These are phyloP conservation scores for Cubamyces lactineus DNA, from an alignment of 768 basidiomycete species.

Conservation along the genomic window DNA sequence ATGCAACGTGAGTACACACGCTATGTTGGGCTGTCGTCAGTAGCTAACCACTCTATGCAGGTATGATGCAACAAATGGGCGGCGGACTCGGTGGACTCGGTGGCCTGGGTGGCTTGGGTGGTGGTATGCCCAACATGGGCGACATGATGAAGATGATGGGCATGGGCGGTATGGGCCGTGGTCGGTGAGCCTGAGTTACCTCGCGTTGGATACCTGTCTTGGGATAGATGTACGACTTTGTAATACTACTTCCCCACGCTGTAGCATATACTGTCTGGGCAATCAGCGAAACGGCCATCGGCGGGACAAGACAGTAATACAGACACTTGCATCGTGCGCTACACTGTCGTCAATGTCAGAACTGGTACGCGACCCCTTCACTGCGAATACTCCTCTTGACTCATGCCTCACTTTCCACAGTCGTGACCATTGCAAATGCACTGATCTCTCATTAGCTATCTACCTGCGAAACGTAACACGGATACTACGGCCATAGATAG, in stretches of 20 bases:
- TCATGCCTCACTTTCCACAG: too few relatives aligned
- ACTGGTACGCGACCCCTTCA: too few relatives aligned
- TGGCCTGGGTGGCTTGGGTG: conserved; percentile 61
- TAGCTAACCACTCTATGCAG: conserved; percentile 41
- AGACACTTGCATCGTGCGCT: too few relatives aligned
- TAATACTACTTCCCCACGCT: conserved; percentile 13
- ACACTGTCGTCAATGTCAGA: too few relatives aligned
- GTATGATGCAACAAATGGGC: conserved; percentile 92
- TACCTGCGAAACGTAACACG: too few relatives aligned
- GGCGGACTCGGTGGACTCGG: conserved; percentile 52
- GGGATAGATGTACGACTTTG: conserved; percentile 21
- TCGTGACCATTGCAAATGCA: too few relatives aligned
- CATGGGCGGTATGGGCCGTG: conserved; percentile 44
- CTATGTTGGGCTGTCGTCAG: background rate
- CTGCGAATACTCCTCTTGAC: too few relatives aligned
- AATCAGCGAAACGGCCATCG: background rate
- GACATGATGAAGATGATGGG: conserved; percentile 91
- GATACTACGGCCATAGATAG: too few relatives aligned
- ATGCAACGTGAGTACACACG: conserved; percentile 73
- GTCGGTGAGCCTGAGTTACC: conserved; percentile 4
- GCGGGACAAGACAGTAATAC: background rate
- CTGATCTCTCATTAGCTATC: too few relatives aligned
- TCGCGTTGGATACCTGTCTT: conserved; percentile 19
- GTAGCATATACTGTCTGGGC: conserved; percentile 13
- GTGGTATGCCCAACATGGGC: conserved; percentile 69